phyloP scores from a whole-genome alignment of 148 eudicot genomes.

The Linanthus parryae region DNA sequence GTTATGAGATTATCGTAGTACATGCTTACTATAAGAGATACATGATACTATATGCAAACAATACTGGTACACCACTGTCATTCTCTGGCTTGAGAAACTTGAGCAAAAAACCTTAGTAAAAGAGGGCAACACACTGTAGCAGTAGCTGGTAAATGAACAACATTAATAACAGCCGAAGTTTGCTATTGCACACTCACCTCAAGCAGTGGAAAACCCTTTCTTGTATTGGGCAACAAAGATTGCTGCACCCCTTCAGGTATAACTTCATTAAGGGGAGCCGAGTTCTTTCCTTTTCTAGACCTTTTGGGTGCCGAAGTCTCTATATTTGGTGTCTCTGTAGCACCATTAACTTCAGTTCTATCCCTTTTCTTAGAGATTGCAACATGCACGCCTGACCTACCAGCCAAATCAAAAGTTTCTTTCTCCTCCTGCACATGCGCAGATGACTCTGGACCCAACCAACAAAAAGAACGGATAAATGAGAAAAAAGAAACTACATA shows the following conservation, averaged over 20 bases:
- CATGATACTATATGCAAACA: too few relatives aligned
- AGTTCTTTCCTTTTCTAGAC: conserved; percentile 35
- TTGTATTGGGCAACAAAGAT: conserved; percentile 2
- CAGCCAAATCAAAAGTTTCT: conserved; percentile 20
- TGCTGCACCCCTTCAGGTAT: conserved; percentile 33
- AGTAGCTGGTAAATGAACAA: not conserved
- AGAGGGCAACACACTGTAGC: not conserved
- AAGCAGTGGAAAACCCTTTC: not conserved
- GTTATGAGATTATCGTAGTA: too few relatives aligned
- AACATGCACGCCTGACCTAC: conserved; percentile 31
- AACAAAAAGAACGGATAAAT: not conserved
- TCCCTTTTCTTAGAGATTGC: conserved; percentile 24
- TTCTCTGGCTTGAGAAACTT: too few relatives aligned
- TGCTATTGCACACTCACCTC: not conserved
- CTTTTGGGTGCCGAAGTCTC: conserved; percentile 34
- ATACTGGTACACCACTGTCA: too few relatives aligned
- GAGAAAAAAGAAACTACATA: conserved; percentile 8
- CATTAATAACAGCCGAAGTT: not conserved
- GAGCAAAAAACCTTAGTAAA: too few relatives aligned
- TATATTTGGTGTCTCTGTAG: conserved; percentile 29
- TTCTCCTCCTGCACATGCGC: conserved; percentile 37
- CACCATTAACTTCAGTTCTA: conserved; percentile 31
- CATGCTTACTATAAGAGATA: too few relatives aligned
- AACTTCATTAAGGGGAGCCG: conserved; percentile 22
- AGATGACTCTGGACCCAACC: conserved; percentile 25